phyloP scores from a whole-genome alignment of 2,329 filamentous ascomycete species.

The Aspergillus phoenicis region DNA sequence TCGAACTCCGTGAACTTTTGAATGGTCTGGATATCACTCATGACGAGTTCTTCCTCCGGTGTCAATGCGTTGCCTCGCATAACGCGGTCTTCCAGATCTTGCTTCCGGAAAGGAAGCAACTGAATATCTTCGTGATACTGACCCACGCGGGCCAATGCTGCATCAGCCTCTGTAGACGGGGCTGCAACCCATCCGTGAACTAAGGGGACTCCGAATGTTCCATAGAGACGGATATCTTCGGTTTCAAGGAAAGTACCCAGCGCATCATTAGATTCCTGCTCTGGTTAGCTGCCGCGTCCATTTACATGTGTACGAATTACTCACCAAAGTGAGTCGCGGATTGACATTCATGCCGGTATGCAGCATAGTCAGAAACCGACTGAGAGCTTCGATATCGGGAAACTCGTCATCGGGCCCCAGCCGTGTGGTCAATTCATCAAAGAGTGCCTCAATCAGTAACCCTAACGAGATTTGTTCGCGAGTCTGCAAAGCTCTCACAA shows the following conservation, averaged over 20 bases:
- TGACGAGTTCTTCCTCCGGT: slow-evolving; percentile 72
- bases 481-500: slow-evolving; percentile 75
- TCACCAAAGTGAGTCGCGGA: slow-evolving; percentile 73
- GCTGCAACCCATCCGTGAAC: slow-evolving; percentile 89
- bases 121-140: slow-evolving; percentile 90
- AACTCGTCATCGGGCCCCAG: slow-evolving; percentile 68
- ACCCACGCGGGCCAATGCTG: slow-evolving; percentile 72
- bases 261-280: slow-evolving; percentile 36
- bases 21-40: slow-evolving; percentile 82
- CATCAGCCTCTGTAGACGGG: slow-evolving; percentile 66
- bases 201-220: slow-evolving; percentile 82
- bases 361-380: slow-evolving; percentile 81
- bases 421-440: slow-evolving; percentile 88
- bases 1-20: slow-evolving; percentile 73
- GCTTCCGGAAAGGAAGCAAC: slow-evolving; percentile 82
- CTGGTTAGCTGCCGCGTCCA: slow-evolving; percentile 34
- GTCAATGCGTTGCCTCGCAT: slow-evolving; percentile 62
- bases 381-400: slow-evolving; percentile 85
- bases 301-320: not conserved
- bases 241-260: slow-evolving; percentile 86
- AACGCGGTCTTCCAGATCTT: slow-evolving; percentile 83
- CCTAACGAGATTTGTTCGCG: slow-evolving; percentile 87
- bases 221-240: slow-evolving; percentile 84
- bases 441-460: slow-evolving; percentile 81
- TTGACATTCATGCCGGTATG: slow-evolving; percentile 99